phyloP scores from a whole-genome alignment of 768 basidiomycete genomes.

The Baorangia bicolor region DNA sequence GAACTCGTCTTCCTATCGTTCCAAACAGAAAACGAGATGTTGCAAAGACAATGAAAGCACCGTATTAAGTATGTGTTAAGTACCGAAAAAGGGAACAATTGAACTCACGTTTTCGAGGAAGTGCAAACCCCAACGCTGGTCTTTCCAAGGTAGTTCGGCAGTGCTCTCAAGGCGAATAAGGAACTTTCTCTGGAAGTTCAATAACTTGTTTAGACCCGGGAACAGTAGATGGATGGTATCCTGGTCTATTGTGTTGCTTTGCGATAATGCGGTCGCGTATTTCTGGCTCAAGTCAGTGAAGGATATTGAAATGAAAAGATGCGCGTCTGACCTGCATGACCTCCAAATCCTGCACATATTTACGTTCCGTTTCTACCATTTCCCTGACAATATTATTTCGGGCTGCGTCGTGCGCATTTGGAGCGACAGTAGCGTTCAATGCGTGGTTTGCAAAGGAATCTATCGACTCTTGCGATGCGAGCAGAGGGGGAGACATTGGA shows the following conservation, averaged over 20 bases:
- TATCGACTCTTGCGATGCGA: constrained; percentile 56
- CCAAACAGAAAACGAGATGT: constrained; percentile 13
- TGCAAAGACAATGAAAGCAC: constrained; percentile 43
- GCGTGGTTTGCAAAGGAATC: constrained; percentile 55
- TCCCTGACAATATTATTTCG: constrained; percentile 82
- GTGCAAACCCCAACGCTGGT: constrained; percentile 84
- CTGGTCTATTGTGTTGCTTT: constrained; percentile 83
- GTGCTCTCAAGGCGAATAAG: constrained; percentile 87
- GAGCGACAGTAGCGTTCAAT: constrained; percentile 39
- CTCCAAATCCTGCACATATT: constrained; percentile 95
- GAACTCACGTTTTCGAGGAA: constrained; percentile 78
- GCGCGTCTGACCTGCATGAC: constrained; percentile 78
- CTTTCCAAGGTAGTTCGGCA: constrained; percentile 77
- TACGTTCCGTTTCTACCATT: constrained; percentile 92
- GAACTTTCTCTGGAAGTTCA: constrained; percentile 96
- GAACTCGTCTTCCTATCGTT: constrained; percentile 92
- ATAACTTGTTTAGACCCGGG: constrained; percentile 88
- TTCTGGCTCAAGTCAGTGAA: constrained; percentile 49
- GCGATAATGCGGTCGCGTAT: constrained; percentile 82
- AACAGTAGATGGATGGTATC: constrained; percentile 97
- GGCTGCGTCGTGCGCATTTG: constrained; percentile 62
- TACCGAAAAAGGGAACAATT: constrained; percentile 10
- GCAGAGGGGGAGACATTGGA: constrained; percentile 56
- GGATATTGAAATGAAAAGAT: constrained; percentile 1
- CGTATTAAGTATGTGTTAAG: constrained; percentile 35